phyloP scores from a whole-genome alignment of 345 rosid genomes.

The Populus davidiana region DNA sequence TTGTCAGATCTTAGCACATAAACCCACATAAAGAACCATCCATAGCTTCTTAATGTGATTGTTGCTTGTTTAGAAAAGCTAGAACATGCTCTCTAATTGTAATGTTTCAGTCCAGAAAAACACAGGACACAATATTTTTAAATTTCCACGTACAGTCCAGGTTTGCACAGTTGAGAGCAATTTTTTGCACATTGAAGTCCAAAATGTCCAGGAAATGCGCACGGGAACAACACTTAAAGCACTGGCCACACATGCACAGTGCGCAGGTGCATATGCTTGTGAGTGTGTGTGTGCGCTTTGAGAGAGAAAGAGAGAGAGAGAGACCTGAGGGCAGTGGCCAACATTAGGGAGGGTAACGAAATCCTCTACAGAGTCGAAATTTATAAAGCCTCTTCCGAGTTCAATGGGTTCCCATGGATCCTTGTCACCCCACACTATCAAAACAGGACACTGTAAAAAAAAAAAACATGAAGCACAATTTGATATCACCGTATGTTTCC shows the following conservation, averaged over 20 bases:
- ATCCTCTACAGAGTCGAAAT: conserved; percentile 67
- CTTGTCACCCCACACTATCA: conserved; percentile 93
- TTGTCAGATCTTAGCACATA: neutral
- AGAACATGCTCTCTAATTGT: no score
- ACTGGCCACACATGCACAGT: neutral
- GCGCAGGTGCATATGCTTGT: neutral
- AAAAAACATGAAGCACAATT: neutral
- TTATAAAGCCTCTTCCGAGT: conserved; percentile 60
- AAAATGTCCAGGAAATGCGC: neutral
- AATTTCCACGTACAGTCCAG: no score
- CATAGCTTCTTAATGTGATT: neutral
- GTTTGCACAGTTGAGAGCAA: no score
- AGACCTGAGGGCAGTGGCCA: conserved; percentile 95
- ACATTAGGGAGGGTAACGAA: conserved; percentile 67
- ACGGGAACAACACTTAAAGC: neutral
- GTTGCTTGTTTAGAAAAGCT: neutral
- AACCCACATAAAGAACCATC: neutral
- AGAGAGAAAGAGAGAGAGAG: conserved; percentile 9
- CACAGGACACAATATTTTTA: no score
- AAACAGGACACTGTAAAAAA: conserved; percentile 64
- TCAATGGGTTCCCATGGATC: conserved; percentile 94
- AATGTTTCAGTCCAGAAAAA: no score
- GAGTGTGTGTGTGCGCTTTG: neutral
- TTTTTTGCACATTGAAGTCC: no score
- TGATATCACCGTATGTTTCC: neutral